Evolutionary conservation across 108 stramenopile genomes (phyloP).

Genomic region (Cyclotella baltica): DNA sequence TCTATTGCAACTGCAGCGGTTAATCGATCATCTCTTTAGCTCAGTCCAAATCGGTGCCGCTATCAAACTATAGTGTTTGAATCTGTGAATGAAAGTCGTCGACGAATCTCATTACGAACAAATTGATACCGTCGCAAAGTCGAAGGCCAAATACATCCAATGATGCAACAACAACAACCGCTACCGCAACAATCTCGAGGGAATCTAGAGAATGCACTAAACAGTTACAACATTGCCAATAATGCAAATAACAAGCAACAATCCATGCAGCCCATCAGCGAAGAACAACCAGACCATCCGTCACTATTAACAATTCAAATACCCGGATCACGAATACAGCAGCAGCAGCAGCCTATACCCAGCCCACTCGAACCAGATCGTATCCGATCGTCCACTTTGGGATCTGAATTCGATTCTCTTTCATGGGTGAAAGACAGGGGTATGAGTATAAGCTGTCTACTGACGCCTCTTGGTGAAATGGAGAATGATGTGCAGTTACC

Average conservation of each 20-base stretch:
- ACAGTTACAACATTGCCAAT: background rate
- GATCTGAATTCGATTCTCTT: slow-evolving; percentile 13
- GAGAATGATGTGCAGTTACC: background rate
- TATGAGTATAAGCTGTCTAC: slow-evolving; percentile 13
- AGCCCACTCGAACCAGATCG: background rate
- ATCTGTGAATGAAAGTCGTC: too few species aligned
- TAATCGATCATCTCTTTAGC: too few species aligned
- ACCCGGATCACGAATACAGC: slow-evolving; percentile 10
- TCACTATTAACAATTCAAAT: slow-evolving; percentile 5
- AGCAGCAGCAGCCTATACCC: background rate
- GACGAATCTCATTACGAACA: too few species aligned
- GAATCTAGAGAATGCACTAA: slow-evolving; percentile 1
- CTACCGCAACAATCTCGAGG: background rate
- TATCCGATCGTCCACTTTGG: background rate
- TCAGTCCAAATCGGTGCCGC: too few species aligned
- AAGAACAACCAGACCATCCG: background rate
- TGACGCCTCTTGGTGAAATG: background rate
- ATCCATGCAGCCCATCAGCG: background rate
- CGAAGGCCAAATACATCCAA: too few species aligned
- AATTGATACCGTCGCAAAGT: too few species aligned
- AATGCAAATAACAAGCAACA: background rate
- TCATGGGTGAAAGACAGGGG: slow-evolving; percentile 6
- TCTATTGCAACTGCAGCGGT: too few species aligned
- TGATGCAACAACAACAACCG: background rate
- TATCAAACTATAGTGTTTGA: too few species aligned